These are phyloP conservation scores for Posidonia australis DNA, from an alignment of 106 monocot species.

Conservation along the genomic window DNA sequence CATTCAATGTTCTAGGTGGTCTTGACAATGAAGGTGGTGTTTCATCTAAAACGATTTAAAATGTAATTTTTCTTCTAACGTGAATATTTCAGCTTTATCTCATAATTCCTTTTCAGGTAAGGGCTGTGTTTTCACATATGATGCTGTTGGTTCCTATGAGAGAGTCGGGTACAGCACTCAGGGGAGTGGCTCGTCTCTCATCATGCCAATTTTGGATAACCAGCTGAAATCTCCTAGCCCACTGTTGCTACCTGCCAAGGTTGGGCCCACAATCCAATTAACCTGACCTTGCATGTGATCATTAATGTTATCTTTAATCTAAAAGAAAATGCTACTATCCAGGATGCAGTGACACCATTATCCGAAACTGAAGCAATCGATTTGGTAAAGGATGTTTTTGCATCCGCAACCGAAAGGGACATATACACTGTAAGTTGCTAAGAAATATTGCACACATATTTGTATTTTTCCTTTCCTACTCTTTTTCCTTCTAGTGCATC, in stretches of 20 bases:
- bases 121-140: constrained; percentile 90
- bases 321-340: constrained; percentile 1
- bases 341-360: constrained; percentile 91
- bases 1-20: constrained; percentile 92
- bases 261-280: constrained; percentile 4
- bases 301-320: not conserved
- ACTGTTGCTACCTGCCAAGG: constrained; percentile 81
- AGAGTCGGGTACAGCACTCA: constrained; percentile 86
- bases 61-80: no score
- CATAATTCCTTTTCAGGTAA: constrained; percentile 36
- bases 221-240: constrained; percentile 95
- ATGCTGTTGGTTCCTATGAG: constrained; percentile 98
- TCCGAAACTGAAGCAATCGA: constrained; percentile 80
- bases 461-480: not conserved
- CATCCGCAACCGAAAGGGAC: constrained; percentile 89
- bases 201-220: constrained; percentile 96
- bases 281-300: not conserved
- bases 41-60: not conserved
- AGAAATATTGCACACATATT: not conserved
- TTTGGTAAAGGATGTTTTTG: constrained; percentile 95
- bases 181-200: constrained; percentile 68
- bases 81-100: not conserved
- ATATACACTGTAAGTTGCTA: constrained; percentile 69
- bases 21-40: constrained; percentile 86
- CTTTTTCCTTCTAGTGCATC: no score